Conservation (phyloP, 2,329 filamentous ascomycete species). For the Stagonosporopsis cucurbitacearum region DNA sequence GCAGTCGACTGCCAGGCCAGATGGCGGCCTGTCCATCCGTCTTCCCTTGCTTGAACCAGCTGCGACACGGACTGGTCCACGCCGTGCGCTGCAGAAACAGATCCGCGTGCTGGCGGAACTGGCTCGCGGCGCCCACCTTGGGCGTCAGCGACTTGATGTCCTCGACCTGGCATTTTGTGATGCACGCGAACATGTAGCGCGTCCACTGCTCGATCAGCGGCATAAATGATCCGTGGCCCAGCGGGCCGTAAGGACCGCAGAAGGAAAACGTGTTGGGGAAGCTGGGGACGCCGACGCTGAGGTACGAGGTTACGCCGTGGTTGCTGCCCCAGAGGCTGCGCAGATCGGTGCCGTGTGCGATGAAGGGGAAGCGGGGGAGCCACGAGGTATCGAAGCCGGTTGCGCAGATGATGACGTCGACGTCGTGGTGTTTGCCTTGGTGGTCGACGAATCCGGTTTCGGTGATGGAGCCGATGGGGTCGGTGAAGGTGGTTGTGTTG, state of each 20-base stretch:
- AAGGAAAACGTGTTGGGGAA: slow-evolving; percentile 56
- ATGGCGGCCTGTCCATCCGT: slow-evolving; percentile 32
- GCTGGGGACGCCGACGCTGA: slow-evolving; percentile 49
- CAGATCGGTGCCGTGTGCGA: slow-evolving; percentile 39
- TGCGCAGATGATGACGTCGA: slow-evolving; percentile 52
- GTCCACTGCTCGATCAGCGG: slow-evolving; percentile 36
- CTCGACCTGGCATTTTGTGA: slow-evolving; percentile 34
- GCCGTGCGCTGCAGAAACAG: slow-evolving; percentile 34
- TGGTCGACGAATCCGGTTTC: slow-evolving; percentile 30
- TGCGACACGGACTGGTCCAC: slow-evolving; percentile 33
- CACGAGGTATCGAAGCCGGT: slow-evolving; percentile 51
- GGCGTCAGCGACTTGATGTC: slow-evolving; percentile 32
- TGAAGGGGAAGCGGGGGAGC: slow-evolving; percentile 36
- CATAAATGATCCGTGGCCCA: slow-evolving; percentile 33
- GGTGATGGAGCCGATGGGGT: slow-evolving; percentile 27
- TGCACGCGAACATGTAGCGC: slow-evolving; percentile 30
- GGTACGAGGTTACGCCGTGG: slow-evolving; percentile 50
- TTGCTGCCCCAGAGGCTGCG: slow-evolving; percentile 47
- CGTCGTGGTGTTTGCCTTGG: slow-evolving; percentile 32
- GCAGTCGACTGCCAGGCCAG: slow-evolving; percentile 30
- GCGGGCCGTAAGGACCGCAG: slow-evolving; percentile 44
- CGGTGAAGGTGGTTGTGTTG: slow-evolving; percentile 31
- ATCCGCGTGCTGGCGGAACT: slow-evolving; percentile 33
- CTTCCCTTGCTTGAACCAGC: slow-evolving; percentile 35
- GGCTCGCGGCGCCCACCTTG: slow-evolving; percentile 15